Percentiles rank a stretch among this genome's conserved stretches.
phyloP scores from a whole-genome alignment of 805 yeast species.

The Yamadazyma kitorensis region DNA sequence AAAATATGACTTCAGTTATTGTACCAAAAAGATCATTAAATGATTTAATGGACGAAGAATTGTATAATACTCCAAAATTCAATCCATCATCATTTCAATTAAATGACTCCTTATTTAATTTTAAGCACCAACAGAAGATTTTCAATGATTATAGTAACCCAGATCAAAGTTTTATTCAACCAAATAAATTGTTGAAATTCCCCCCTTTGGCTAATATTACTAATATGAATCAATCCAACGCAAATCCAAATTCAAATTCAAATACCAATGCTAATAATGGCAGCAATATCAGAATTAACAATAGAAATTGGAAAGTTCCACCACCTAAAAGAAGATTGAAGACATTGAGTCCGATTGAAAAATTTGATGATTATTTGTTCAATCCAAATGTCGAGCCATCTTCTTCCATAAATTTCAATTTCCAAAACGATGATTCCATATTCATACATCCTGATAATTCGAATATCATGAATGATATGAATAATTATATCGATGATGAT shows the following conservation, averaged over 20 bases:
- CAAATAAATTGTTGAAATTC: constrained; percentile 9
- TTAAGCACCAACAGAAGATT: constrained; percentile 9
- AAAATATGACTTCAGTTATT: constrained; percentile 47
- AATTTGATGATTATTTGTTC: constrained; percentile 36
- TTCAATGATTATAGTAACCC: constrained; percentile 16
- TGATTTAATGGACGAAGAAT: constrained; percentile 60
- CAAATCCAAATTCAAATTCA: not conserved
- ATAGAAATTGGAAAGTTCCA: not conserved
- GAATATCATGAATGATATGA: constrained; percentile 8
- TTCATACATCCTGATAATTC: constrained; percentile 21
- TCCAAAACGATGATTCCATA: constrained; percentile 24
- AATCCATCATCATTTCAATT: not conserved
- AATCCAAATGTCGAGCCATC: constrained; percentile 44
- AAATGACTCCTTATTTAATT: constrained; percentile 7
- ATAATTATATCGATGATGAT: constrained; percentile 8
- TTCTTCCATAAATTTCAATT: constrained; percentile 26
- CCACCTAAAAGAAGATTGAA: constrained; percentile 29
- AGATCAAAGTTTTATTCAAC: constrained; percentile 14
- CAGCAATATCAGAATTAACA: constrained; percentile 2
- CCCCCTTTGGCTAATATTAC: too few species aligned
- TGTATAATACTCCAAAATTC: constrained; percentile 40
- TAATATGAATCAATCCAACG: constrained; percentile 2
- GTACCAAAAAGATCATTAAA: constrained; percentile 55
- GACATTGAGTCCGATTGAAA: constrained; percentile 25
- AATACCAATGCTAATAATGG: not conserved